Base-by-base conservation (phyloP, 2,329 filamentous ascomycete genomes). In the Verruconis gallopava region DNA sequence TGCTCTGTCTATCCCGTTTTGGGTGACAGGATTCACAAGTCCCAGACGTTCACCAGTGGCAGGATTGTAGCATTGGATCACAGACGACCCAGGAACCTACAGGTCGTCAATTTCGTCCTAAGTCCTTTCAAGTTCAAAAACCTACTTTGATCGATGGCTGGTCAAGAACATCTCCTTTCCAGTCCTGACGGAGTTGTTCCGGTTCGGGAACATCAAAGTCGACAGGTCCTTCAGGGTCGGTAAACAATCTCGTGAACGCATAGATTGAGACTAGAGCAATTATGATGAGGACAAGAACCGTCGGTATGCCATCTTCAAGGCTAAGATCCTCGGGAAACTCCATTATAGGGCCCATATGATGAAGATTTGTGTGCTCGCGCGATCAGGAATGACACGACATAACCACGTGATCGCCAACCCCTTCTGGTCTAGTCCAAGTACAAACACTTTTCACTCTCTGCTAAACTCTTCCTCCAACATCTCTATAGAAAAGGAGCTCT, bases 11-110 rank as follows among this genome's bases (percentile, higher is more conserved):
- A 98, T 85, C 46, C 77, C 81, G 44, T 78, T 76, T 2, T 76
- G 65, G 1, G 84, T 86, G 5, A 79, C 76, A 14, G 89, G 84
- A 58, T 82, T 84, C 59, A 89, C 71, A 50, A 75, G 69, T 42
- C 85, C 86, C 19, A 98, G 76, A 46, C 85, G 74, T 54, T 82
- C 74, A 48, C 91, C 91, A 18, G 86, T 95, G 2, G 89, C 89
- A 1, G 91, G 91, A 34, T 81, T 82, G 59, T 91, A 91, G 64
- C 85, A 93, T 63, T 85, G 82, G 46, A 93, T 79, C 5, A 77
- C 72, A 1, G 73, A 71, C 30, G 76, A 77, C 13, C 76, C 77
- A 1, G 74, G 57, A n/a, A 74, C 58, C 70, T 75, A 45, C 3
- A 11, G 3, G 40, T n/a, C 17, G 12, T 21, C 21, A 17, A 21